Evolutionary conservation across 2,329 filamentous ascomycete species (phyloP).

Genomic region (Alternaria rosae): DNA sequence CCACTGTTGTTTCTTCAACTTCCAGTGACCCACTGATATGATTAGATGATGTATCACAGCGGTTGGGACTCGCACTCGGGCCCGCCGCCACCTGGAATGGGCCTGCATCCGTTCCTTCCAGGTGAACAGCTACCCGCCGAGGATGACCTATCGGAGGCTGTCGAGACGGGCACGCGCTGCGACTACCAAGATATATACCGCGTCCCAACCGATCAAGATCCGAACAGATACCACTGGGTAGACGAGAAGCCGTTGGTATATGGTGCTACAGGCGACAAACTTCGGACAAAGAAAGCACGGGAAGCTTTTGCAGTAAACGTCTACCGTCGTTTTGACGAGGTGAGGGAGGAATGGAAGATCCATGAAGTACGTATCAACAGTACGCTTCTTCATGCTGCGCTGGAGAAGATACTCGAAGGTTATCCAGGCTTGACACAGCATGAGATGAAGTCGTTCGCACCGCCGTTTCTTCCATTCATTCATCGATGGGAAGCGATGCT

Average conservation of each 20-base stretch:
- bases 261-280: constrained; percentile 1
- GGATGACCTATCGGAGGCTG: constrained; percentile 16
- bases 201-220: constrained; percentile 6
- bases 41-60: background rate
- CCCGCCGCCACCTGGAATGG: background rate
- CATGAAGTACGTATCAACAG: constrained; percentile 59
- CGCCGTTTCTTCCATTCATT: constrained; percentile 68
- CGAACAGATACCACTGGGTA: constrained; percentile 12
- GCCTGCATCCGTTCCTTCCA: background rate
- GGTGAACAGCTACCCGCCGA: background rate
- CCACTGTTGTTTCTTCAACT: background rate
- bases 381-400: constrained; percentile 63
- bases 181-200: constrained; percentile 14
- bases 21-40: background rate
- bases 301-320: constrained; percentile 21
- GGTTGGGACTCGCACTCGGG: background rate
- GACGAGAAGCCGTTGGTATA: constrained; percentile 11
- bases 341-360: constrained; percentile 11
- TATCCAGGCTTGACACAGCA: constrained; percentile 69
- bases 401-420: constrained; percentile 61
- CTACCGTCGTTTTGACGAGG: constrained; percentile 13
- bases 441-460: constrained; percentile 64
- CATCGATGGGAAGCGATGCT: constrained; percentile 64
- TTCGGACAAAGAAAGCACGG: constrained; percentile 20
- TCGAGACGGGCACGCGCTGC: constrained; percentile 19